A percentile compares a stretch with the other conserved stretches of the same genome.
phyloP scores from a whole-genome alignment of 352 stramenopile species.

The Stramenopiles sp. region DNA sequence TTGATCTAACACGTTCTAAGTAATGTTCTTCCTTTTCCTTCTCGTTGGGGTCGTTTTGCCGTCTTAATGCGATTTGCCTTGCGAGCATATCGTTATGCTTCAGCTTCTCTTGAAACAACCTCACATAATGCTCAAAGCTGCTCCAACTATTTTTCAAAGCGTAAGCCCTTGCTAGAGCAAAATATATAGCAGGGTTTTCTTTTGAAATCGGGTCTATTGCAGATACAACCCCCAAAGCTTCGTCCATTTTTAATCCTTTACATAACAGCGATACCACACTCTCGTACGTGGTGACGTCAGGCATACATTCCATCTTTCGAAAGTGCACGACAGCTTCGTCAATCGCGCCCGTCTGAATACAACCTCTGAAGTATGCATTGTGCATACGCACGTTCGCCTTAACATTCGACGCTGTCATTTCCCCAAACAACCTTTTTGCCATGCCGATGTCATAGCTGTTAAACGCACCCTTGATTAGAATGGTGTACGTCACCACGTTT shows the following conservation, averaged over 20 bases:
- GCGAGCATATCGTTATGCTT: conserved; percentile 2
- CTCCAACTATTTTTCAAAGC: conserved; percentile 8
- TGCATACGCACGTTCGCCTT: conserved; percentile 18
- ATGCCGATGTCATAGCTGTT: background rate
- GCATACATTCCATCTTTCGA: conserved; percentile 12
- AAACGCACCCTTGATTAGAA: background rate
- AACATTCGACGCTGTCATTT: conserved; percentile 16
- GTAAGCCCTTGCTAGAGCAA: conserved; percentile 14
- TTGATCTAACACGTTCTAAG: background rate
- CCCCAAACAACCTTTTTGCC: background rate
- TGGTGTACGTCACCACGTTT: background rate
- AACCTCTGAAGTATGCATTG: conserved; percentile 22
- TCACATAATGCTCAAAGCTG: conserved; percentile 17
- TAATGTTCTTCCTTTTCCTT: background rate
- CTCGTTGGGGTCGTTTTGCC: no score
- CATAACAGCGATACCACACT: conserved; percentile 17
- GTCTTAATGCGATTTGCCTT: background rate
- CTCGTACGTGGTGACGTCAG: conserved; percentile 21
- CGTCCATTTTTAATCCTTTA: conserved; percentile 18
- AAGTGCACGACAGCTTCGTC: conserved; percentile 13
- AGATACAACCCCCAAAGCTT: conserved; percentile 15
- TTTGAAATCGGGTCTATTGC: background rate
- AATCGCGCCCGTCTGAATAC: conserved; percentile 14
- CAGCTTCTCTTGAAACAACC: conserved; percentile 1
- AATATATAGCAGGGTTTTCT: conserved; percentile 12